Conservation (phyloP, 805 yeast genomes). For the Metschnikowia borealis region DNA sequence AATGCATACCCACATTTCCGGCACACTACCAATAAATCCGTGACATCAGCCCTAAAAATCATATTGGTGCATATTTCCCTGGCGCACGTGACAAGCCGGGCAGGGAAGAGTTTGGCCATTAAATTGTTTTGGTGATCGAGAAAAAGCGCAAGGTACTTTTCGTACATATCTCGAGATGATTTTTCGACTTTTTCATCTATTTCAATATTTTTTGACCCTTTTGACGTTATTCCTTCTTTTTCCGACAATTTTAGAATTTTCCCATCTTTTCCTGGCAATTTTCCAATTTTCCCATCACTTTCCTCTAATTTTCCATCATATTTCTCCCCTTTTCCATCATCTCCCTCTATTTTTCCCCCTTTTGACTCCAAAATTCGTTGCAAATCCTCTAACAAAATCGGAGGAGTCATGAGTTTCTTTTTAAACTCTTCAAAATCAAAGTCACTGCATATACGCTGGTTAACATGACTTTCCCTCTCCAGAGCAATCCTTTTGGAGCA, state of each 20-base stretch:
- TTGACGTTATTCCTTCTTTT: too few species aligned
- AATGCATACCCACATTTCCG: constrained; percentile 48
- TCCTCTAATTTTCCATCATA: too few species aligned
- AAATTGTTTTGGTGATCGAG: constrained; percentile 38
- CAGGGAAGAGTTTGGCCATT: constrained; percentile 44
- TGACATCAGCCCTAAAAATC: constrained; percentile 45
- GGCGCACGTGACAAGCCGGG: constrained; percentile 50
- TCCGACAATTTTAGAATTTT: too few species aligned
- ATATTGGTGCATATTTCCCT: constrained; percentile 40
- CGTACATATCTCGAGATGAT: background rate
- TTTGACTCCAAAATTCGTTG: constrained; percentile 21
- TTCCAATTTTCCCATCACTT: too few species aligned
- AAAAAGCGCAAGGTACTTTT: constrained; percentile 34
- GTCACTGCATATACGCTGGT: background rate
- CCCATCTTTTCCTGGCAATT: too few species aligned
- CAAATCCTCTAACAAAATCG: constrained; percentile 35
- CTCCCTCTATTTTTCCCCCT: too few species aligned
- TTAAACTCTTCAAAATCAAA: constrained; percentile 31
- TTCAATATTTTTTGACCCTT: too few species aligned
- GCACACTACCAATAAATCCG: constrained; percentile 48
- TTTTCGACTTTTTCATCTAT: too few species aligned
- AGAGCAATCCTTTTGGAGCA: constrained; percentile 32
- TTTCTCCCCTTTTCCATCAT: too few species aligned
- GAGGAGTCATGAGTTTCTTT: constrained; percentile 37
- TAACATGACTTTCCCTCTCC: constrained; percentile 9